These are phyloP conservation scores for Chondrus crispus DNA, from an alignment of 23 red algal genomes.

Conservation along the genomic window DNA sequence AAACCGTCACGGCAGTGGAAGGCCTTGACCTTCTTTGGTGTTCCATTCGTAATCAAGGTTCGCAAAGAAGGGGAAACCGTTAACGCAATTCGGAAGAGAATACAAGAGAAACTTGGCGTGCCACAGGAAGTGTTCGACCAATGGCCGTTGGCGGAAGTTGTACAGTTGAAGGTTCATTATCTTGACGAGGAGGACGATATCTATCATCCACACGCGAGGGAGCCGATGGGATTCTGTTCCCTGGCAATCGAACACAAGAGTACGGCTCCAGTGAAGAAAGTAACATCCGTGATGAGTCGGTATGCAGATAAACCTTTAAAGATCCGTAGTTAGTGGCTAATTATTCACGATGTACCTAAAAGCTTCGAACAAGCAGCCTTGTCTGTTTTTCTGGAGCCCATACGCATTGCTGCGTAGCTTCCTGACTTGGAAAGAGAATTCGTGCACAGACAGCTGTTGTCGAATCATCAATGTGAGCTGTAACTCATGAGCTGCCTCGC, in stretches of 20 bases:
- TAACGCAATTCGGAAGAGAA: conserved; percentile 43
- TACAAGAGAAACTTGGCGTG: conserved; percentile 56
- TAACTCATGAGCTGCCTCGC: no score
- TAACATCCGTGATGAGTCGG: conserved; percentile 16
- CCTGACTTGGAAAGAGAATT: no score
- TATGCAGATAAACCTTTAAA: conserved; percentile 85
- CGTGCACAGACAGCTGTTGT: no score
- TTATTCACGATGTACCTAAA: conserved; percentile 4
- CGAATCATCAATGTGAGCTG: no score
- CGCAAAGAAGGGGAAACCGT: conserved; percentile 50
- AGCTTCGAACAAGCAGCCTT: no score
- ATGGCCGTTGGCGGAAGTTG: conserved; percentile 75
- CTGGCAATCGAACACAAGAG: conserved; percentile 81
- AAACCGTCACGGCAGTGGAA: conserved; percentile 28
- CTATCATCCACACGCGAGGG: conserved; percentile 27
- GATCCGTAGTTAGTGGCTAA: conserved; percentile 67
- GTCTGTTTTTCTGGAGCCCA: no score
- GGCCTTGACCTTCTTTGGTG: conserved; percentile 68
- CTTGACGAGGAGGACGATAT: conserved; percentile 50
- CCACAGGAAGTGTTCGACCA: conserved; percentile 53
- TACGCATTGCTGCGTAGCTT: no score
- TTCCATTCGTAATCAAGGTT: conserved; percentile 74
- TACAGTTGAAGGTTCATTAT: conserved; percentile 7
- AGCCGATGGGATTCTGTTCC: conserved; percentile 54
- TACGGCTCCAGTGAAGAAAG: conserved; percentile 15